These are phyloP conservation scores for Berberis vulgaris DNA, from an alignment of 164 flowering plant genomes.

Conservation along the genomic window DNA sequence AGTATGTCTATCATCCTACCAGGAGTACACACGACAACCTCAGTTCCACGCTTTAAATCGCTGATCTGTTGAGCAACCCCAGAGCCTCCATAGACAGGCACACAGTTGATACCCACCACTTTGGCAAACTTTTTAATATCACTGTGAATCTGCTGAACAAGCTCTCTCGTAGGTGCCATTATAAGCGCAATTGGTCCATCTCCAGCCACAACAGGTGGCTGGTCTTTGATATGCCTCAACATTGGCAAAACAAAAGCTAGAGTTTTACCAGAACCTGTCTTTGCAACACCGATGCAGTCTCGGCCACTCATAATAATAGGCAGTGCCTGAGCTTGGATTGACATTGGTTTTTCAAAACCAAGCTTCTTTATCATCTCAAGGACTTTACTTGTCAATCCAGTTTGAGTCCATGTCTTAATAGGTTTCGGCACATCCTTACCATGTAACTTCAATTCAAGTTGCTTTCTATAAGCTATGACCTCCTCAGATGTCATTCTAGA, in stretches of 20 bases:
- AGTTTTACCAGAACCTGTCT: slow-evolving; percentile 97
- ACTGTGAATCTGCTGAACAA: slow-evolving; percentile 92
- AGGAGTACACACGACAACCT: slow-evolving; percentile 96
- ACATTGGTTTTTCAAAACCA: slow-evolving; percentile 87
- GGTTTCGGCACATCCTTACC: slow-evolving; percentile 97
- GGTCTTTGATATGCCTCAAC: slow-evolving; percentile 98
- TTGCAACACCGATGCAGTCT: slow-evolving; percentile 94
- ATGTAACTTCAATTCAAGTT: slow-evolving; percentile 80
- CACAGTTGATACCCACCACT: slow-evolving; percentile 65
- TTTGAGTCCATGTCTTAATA: slow-evolving; percentile 79
- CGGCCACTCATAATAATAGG: slow-evolving; percentile 97
- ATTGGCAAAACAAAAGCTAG: slow-evolving; percentile 93
- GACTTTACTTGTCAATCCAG: slow-evolving; percentile 72
- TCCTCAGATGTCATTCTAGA: slow-evolving; percentile 75
- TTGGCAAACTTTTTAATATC: slow-evolving; percentile 86
- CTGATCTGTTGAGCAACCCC: slow-evolving; percentile 99
- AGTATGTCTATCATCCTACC: slow-evolving; percentile 98
- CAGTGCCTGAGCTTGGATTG: slow-evolving; percentile 90
- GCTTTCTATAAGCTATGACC: slow-evolving; percentile 62
- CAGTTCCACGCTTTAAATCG: slow-evolving; percentile 86
- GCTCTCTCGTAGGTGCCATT: slow-evolving; percentile 98
- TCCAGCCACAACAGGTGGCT: slow-evolving; percentile 78
- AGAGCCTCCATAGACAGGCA: slow-evolving; percentile 95
- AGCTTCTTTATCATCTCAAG: slow-evolving; percentile 77
- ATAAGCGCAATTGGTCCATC: slow-evolving; percentile 96